Evolutionary conservation across 1,284 basidiomycete genomes (phyloP).

Genomic region (Austroboletus olivaceoglutinosus): DNA sequence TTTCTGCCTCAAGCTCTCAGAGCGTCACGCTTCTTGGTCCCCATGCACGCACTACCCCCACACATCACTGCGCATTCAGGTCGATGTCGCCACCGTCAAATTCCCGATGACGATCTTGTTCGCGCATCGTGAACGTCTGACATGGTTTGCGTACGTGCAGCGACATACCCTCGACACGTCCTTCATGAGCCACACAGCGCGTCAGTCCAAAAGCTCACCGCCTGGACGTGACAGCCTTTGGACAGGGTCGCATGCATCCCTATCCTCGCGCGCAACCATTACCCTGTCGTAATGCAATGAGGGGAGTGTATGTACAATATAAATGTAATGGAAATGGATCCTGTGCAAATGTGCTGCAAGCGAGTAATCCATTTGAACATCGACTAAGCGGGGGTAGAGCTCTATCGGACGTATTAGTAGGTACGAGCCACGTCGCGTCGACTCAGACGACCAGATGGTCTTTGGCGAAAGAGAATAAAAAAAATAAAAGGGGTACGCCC

Average conservation of each 20-base stretch:
- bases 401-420: slow-evolving; percentile 4
- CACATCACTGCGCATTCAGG: slow-evolving; percentile 27
- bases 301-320: slow-evolving; percentile 26
- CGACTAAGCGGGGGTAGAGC: not conserved
- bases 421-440: slow-evolving; percentile 4
- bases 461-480: slow-evolving; percentile 12
- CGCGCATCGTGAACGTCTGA: slow-evolving; percentile 14
- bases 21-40: slow-evolving; percentile 8
- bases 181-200: slow-evolving; percentile 23
- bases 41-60: slow-evolving; percentile 8
- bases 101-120: slow-evolving; percentile 26
- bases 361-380: slow-evolving; percentile 7
- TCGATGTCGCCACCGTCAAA: slow-evolving; percentile 16
- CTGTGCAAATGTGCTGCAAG: slow-evolving; percentile 17
- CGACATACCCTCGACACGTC: slow-evolving; percentile 20
- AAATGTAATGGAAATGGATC: slow-evolving; percentile 26
- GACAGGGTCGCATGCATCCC: slow-evolving; percentile 11
- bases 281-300: slow-evolving; percentile 25
- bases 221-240: slow-evolving; percentile 17
- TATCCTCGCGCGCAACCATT: slow-evolving; percentile 4
- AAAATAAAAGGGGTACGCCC: not conserved
- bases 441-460: slow-evolving; percentile 31
- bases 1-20: slow-evolving; percentile 27
- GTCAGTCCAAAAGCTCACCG: not conserved
- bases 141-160: slow-evolving; percentile 6